Evolutionary conservation across 148 eudicot species (phyloP), one percentile per base, ranked within the genome.

Genomic region (Nyssa sinensis): DNA sequence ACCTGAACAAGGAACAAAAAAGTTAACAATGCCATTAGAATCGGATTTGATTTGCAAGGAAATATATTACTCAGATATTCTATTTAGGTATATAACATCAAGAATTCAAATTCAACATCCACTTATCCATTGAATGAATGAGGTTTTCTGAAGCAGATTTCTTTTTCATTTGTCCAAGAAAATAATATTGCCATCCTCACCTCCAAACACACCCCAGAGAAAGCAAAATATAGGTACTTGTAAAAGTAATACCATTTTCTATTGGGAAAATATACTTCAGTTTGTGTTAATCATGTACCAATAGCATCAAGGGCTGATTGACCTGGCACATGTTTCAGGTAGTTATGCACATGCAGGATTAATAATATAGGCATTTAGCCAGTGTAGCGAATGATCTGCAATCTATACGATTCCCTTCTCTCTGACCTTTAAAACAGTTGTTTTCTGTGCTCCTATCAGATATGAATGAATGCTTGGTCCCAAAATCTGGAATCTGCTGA

Each of bases 1-100:
- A 92, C 97, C 93, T 92, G 83, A 30, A 74, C 34, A 77, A 61
- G 32, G 73, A n/a, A 47, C 51, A 19, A 14, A 23, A 75, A 25
- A 31, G 62, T 28, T 2, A 37, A 29, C 21, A 34, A 21, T 66
- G 51, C 16, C 51, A 44, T 44, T 44, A 14, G 51, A 44, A 19
- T 19, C 58, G 55, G 39, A 9, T 5, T 74, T 55, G 9, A 67
- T 64, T 24, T 58, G 31, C 35, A 53, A 9, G 59, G 25, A 19
- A 19, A 2, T 53, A 0, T 53, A 53, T n/a, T n/a, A n/a, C n/a
- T n/a, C n/a, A n/a, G n/a, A n/a, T n/a, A n/a, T n/a, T n/a, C n/a
- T n/a, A 53, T 53, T 53, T 53, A 16, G 17, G 23, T 5, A 21
- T 53, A 19, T 11, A 41, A 19, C 55, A 4, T 31, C 8, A 0